Conservation (phyloP, 129 eudicot species). For the Helichrysum umbraculigerum region DNA sequence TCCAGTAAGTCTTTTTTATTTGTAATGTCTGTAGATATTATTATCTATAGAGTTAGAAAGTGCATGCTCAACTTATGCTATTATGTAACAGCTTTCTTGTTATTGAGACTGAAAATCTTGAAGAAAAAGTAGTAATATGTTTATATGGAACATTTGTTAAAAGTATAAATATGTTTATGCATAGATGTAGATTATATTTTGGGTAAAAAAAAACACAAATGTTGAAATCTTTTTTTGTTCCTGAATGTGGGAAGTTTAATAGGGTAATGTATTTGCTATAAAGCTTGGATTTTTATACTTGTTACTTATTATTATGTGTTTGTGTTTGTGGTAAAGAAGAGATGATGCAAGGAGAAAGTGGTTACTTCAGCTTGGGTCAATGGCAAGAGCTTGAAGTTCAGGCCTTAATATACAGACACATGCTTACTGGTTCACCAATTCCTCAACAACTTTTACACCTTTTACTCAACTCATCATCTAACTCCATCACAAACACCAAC, state of each 20-base stretch:
- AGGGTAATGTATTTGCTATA: background rate
- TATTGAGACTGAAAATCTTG: background rate
- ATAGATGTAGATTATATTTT: background rate
- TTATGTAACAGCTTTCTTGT: background rate
- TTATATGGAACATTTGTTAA: too few species aligned
- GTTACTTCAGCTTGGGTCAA: conserved; percentile 75
- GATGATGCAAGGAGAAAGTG: conserved; percentile 46
- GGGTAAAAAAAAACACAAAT: too few species aligned
- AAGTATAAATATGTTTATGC: too few species aligned
- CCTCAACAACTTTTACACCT: conserved; percentile 79
- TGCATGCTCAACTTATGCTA: background rate
- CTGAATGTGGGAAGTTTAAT: background rate
- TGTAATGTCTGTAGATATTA: background rate
- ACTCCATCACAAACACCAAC: conserved; percentile 33
- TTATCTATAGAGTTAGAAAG: background rate
- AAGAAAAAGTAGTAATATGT: background rate
- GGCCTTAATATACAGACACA: conserved; percentile 77
- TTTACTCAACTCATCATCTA: conserved; percentile 48
- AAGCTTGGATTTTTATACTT: background rate
- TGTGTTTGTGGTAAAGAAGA: conserved; percentile 3
- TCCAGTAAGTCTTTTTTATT: conserved; percentile 29
- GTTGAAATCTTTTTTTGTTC: background rate
- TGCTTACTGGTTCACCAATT: conserved; percentile 71
- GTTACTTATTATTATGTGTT: background rate
- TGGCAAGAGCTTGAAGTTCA: conserved; percentile 97